These are phyloP conservation scores for Aspergillus conjunctus DNA, from an alignment of 495 filamentous ascomycete species.

Conservation along the genomic window DNA sequence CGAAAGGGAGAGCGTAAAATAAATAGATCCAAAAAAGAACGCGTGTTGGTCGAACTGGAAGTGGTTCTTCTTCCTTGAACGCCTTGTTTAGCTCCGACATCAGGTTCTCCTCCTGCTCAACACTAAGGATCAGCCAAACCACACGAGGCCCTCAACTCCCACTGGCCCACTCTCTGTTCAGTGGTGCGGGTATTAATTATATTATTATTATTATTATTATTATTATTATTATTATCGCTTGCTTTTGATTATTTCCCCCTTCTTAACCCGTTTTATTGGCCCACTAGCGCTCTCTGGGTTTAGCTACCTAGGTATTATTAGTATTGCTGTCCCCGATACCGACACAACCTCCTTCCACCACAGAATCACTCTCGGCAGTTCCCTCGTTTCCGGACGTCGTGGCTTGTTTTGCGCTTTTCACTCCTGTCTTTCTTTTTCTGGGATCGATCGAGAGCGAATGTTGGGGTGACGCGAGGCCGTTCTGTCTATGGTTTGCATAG, in stretches of 20 bases:
- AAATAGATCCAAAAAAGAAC: background rate
- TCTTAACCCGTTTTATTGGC: no score
- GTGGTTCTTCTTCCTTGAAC: background rate
- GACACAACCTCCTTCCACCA: background rate
- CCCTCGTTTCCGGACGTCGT: background rate
- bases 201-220: constrained; percentile 1
- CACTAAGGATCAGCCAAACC: background rate
- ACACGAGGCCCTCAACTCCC: constrained; percentile 1
- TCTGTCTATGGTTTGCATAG: constrained; percentile 1
- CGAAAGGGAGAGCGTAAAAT: background rate
- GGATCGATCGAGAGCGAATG: background rate
- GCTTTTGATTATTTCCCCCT: no score
- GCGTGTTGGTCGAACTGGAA: background rate
- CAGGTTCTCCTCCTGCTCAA: background rate
- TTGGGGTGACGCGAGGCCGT: background rate
- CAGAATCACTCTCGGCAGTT: background rate
- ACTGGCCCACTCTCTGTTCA: background rate
- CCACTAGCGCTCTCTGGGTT: background rate
- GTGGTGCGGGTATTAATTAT: background rate
- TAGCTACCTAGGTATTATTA: background rate
- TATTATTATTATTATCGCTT: background rate
- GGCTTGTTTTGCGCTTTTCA: background rate
- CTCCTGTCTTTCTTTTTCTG: background rate
- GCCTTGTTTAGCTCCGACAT: background rate
- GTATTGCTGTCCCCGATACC: background rate